Base-by-base conservation (phyloP, 2,329 filamentous ascomycete species). In the Chrysoporthe cubensis region DNA sequence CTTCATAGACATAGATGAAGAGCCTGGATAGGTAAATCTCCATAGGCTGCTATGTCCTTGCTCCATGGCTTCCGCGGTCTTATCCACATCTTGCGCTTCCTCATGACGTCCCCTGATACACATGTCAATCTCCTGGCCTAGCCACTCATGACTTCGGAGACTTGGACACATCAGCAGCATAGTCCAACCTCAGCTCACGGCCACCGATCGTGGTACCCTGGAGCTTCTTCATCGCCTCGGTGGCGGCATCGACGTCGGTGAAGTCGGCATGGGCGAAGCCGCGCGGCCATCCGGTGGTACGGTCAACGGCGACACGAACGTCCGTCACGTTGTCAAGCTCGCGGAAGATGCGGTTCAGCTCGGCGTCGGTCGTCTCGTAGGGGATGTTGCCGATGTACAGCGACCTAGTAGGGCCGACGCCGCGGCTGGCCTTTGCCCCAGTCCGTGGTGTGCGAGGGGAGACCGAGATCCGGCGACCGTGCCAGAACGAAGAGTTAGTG, bases 231-330 rank as follows among this genome's bases (percentile, higher is more conserved):
- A 81, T 81, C 0, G 87, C 93, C 70, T 80, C 81, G 65, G 80
- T 74, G n/a, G 93, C 92, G 70, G 87, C 88, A 70, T 88, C 85
- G 50, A 89, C 76, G 73, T 91, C 87, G 56, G 85, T 75, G 78
- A 97, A 97, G 76, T 96, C 92, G 61, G 90, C 91, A 76, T 97
- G 93, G 26, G 90, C 91, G 76, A 96, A 97, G 70, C 94, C 94
- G 77, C 92, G 86, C 48, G 91, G 91, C 80, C 91, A 90, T 58
- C 93, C 93, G 7, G 91, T 94, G 71, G 88, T 85, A 73, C 91
- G 87, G 79, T 97, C 93, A 73, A 96, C 91, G 63, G 93, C 91
- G 66, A 97, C 90, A 69, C 94, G 89, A 60, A 97, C 89, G 74
- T 94, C 91, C 65, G 85, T 80, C 60, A 95, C 85, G 76, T 92